Evolutionary conservation across 2,329 filamentous ascomycete genomes (phyloP), one percentile per base, ranked within the genome.

Genomic region (Clarireedia monteithiana): DNA sequence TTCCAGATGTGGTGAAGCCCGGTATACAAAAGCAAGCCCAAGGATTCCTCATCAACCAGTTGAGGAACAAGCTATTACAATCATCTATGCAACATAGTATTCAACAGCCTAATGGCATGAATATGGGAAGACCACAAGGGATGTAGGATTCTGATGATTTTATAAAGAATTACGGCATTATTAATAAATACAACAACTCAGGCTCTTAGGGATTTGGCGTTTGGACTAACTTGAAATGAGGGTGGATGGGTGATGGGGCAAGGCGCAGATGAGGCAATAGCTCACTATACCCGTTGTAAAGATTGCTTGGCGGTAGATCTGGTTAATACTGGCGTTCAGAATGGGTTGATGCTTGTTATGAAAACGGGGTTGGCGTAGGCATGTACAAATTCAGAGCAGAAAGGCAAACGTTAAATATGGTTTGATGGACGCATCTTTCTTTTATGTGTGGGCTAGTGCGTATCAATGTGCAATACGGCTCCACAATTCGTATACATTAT

Each of bases 91-190:
- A 61, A 42, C 57, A 65, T 57, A 66, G 63, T 53, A 65, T 55
- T 48, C 53, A 62, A 10, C 65, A 67, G 62, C 63, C 60, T 34
- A 65, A 67, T 56, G 64, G 64, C 3, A 66, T 66, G 63, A 60
- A 59, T 6, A 66, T 66, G 63, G 63, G 57, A 50, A 57, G 57
- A 48, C 54, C 24, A 36, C 49, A 52, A 34, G 54, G 57, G 12
- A 53, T 57, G 50, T 59, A 53, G 42, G 6, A 23, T 36, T 36
- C 12, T 39, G 17, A 34, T 4, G 30, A 34, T 34, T 34, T 34
- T 4, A 4, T 12, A 34, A 34, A 34, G 30, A 34, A 34, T 34
- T 34, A 34, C 10, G 30, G 30, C 30, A 34, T 34, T 34, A 34
- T 34, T 34, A 34, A 34, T 34, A 34, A 34, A 34, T 4, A 34